phyloP scores from a whole-genome alignment of 1,284 basidiomycete genomes.

The Boletellus deceptivus region DNA sequence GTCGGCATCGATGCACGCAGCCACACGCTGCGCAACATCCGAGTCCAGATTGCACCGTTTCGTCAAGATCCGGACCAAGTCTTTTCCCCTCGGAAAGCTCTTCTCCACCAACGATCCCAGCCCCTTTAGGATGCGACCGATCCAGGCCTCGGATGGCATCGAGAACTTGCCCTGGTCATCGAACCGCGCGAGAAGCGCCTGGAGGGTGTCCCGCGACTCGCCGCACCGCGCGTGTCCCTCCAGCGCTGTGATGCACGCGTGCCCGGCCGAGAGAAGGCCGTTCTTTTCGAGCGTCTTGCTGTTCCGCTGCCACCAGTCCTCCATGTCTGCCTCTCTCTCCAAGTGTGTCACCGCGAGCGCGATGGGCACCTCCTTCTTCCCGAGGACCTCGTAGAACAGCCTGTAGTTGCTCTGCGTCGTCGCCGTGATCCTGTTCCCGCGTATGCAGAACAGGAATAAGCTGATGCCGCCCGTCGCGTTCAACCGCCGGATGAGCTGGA shows the following conservation, averaged over 20 bases:
- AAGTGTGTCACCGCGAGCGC: conserved; percentile 32
- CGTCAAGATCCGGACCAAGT: conserved; percentile 23
- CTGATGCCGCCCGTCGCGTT: conserved; percentile 27
- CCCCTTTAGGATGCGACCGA: conserved; percentile 26
- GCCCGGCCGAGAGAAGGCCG: conserved; percentile 23
- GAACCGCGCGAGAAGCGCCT: conserved; percentile 14
- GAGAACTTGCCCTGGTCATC: conserved; percentile 28
- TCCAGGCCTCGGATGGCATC: conserved; percentile 31
- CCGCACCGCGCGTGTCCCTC: conserved; percentile 17
- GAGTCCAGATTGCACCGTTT: conserved; percentile 25
- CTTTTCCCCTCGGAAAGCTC: conserved; percentile 26
- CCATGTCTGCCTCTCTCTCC: conserved; percentile 31
- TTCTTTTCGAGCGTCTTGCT: conserved; percentile 17
- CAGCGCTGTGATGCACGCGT: conserved; percentile 31
- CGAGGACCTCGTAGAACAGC: conserved; percentile 31
- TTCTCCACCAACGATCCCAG: conserved; percentile 21
- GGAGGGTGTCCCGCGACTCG: conserved; percentile 18
- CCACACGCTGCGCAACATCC: conserved; percentile 27
- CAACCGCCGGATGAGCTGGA: conserved; percentile 23
- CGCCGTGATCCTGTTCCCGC: conserved; percentile 27
- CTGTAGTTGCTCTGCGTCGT: conserved; percentile 30
- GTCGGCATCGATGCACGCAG: conserved; percentile 25
- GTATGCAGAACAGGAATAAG: conserved; percentile 35
- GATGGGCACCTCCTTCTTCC: conserved; percentile 32
- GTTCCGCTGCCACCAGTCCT: conserved; percentile 33